phyloP scores from a whole-genome alignment of 192 early-diverging fungal genomes.

The Gryganskiella cystojenkinii region DNA sequence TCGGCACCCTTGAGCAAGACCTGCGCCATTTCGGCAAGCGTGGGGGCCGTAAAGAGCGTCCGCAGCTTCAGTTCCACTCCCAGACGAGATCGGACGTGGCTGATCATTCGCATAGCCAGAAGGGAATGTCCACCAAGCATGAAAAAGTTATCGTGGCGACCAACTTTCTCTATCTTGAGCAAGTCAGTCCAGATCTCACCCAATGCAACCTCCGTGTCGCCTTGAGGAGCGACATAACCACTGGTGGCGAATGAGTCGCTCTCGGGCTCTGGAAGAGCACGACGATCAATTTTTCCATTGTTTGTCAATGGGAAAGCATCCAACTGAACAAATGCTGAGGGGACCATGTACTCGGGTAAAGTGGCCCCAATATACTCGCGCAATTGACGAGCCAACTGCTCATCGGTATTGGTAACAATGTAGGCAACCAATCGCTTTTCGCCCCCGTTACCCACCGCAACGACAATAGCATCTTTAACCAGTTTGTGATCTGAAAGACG shows the following conservation, averaged over 20 bases:
- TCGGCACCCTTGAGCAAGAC: too few relatives aligned
- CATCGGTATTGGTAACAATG: too few relatives aligned
- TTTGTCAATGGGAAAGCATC: conserved; percentile 19
- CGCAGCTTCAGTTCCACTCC: not conserved
- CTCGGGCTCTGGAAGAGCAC: conserved; percentile 20
- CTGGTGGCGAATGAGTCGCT: not conserved
- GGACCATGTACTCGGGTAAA: conserved; percentile 73
- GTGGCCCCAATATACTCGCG: not conserved
- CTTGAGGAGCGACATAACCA: conserved; percentile 7
- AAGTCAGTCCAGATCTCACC: not conserved
- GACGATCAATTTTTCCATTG: conserved; percentile 40
- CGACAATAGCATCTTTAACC: too few relatives aligned
- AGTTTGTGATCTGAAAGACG: too few relatives aligned
- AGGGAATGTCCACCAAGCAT: conserved; percentile 27
- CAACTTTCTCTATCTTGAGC: not conserved
- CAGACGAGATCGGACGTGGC: not conserved
- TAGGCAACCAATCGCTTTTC: too few relatives aligned
- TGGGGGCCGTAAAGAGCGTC: not conserved
- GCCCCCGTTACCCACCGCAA: too few relatives aligned
- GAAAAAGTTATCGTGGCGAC: conserved; percentile 25
- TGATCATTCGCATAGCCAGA: not conserved
- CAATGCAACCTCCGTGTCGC: not conserved
- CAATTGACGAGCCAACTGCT: too few relatives aligned
- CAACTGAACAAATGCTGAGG: conserved; percentile 29
- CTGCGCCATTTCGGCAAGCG: too few relatives aligned